Evolutionary conservation across 352 stramenopile species (phyloP), one percentile per base, ranked within the genome.

Genomic region (Globisporangium camurandrum): DNA sequence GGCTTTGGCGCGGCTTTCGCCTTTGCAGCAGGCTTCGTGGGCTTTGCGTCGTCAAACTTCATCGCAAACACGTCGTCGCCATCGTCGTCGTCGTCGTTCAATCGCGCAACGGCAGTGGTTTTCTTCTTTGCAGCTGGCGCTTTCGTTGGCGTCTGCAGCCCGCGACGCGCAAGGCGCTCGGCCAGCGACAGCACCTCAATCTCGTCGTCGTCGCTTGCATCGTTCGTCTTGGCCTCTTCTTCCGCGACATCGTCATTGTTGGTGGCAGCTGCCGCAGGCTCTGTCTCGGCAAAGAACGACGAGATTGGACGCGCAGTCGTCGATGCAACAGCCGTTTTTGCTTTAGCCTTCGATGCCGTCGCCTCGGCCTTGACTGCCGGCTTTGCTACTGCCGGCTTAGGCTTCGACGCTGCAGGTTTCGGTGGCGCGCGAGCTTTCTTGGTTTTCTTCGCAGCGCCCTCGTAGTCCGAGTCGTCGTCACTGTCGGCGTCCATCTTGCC

Each of bases 31-130:
- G 55, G 6, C 34, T 66, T 75, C 42, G 85, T 83, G 42, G 41
- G 17, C 19, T 64, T 64, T 14, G 26, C 2, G 28, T 50, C 44
- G 44, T 41, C 44, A n/a, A 50, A 28, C 19, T 64, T 64, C 51
- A 90, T 75, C 22, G 70, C 65, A 59, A 91, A 91, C 3, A 87
- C 75, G 46, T 91, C 83, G 45, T 90, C 77, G 20, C 66, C 66
- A 0, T 54, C 66, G 0, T 34, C 60, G 1, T 73, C 61, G 2
- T 78, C 71, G 20, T 83, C 72, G n/a, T 48, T 56, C 38, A 39
- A 22, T n/a, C n/a, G n/a, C 20, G 23, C 39, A 42, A n/a, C 42
- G 20, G 34, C 28, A 7, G 27, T 49, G 27, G 43, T 19, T 19
- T 49, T 45, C 34, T 60, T 54, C 7, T 67, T 79, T 14, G 51